phyloP scores from a whole-genome alignment of 257 asterid species.

The Linderniella brevidens region DNA sequence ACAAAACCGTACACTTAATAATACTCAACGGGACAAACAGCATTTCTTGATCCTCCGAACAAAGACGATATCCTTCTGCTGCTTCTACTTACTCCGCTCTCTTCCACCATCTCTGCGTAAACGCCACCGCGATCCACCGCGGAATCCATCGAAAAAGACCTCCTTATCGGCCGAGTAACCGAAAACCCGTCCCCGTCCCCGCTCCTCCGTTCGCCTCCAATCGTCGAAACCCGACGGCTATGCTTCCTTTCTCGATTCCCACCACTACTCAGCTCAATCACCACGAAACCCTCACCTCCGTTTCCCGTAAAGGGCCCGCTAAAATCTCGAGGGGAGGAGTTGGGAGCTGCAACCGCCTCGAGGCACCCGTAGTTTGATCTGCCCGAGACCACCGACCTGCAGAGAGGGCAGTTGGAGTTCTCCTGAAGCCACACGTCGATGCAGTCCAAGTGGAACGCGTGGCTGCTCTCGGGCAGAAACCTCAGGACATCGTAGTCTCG shows the following conservation, averaged over 20 bases:
- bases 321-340: constrained; percentile 19
- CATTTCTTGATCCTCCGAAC: constrained; percentile 55
- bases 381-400: constrained; percentile 43
- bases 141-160: constrained; percentile 91
- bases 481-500: constrained; percentile 48
- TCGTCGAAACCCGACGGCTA: constrained; percentile 23
- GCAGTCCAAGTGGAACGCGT: constrained; percentile 70
- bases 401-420: constrained; percentile 82
- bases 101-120: constrained; percentile 46
- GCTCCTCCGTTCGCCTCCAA: constrained; percentile 78
- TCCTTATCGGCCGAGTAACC: constrained; percentile 43
- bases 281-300: constrained; percentile 55
- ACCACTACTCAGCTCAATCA: constrained; percentile 38
- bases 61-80: constrained; percentile 56
- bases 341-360: constrained; percentile 20
- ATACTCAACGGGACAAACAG: constrained; percentile 40
- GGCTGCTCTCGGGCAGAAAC: constrained; percentile 52
- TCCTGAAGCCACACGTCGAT: constrained; percentile 87
- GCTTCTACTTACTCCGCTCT: constrained; percentile 24
- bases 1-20: too few relatives aligned
- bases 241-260: constrained; percentile 18
- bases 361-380: constrained; percentile 7
- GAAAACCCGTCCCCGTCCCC: constrained; percentile 45
- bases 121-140: constrained; percentile 49
- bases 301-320: constrained; percentile 4